A percentile compares a stretch with the other conserved stretches of the same genome.
phyloP scores from a whole-genome alignment of 2,329 filamentous ascomycete species.

The Colletotrichum cordylinicola region DNA sequence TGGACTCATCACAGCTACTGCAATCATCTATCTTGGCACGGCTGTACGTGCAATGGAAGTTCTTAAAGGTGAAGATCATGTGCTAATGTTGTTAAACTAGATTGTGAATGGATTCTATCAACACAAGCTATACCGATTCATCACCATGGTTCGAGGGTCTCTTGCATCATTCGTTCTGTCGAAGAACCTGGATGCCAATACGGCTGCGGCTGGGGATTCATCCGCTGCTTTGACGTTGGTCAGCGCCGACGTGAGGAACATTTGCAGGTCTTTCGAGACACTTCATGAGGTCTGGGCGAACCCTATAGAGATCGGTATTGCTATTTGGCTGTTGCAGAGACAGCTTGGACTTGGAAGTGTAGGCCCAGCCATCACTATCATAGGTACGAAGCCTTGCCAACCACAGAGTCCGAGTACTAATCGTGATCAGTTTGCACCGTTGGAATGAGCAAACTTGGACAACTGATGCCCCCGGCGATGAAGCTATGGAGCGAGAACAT shows the following conservation, averaged over 20 bases:
- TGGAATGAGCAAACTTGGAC: conserved; percentile 26
- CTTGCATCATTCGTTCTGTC: neutral
- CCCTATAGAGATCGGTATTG: conserved; percentile 32
- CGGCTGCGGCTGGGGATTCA: neutral
- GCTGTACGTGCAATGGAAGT: conserved; percentile 26
- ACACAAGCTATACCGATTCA: conserved; percentile 33
- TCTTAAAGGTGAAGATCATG: too few relatives aligned
- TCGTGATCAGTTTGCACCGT: conserved; percentile 27
- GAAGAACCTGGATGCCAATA: neutral
- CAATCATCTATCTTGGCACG: conserved; percentile 34
- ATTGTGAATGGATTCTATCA: conserved; percentile 36
- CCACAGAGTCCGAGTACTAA: neutral
- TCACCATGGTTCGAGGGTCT: conserved; percentile 6
- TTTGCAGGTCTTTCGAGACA: conserved; percentile 27
- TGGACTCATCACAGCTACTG: conserved; percentile 35
- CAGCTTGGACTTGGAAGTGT: conserved; percentile 38
- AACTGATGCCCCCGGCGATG: conserved; percentile 32
- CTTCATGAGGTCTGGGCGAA: conserved; percentile 35
- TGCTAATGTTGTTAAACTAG: neutral
- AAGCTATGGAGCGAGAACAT: conserved; percentile 33
- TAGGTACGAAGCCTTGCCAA: conserved; percentile 23
- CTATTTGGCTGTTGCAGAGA: conserved; percentile 33
- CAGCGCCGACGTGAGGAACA: conserved; percentile 27
- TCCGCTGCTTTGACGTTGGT: conserved; percentile 27
- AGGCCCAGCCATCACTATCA: conserved; percentile 34